These are phyloP conservation scores for Paxillus involutus DNA, from an alignment of 768 basidiomycete species.

Conservation along the genomic window DNA sequence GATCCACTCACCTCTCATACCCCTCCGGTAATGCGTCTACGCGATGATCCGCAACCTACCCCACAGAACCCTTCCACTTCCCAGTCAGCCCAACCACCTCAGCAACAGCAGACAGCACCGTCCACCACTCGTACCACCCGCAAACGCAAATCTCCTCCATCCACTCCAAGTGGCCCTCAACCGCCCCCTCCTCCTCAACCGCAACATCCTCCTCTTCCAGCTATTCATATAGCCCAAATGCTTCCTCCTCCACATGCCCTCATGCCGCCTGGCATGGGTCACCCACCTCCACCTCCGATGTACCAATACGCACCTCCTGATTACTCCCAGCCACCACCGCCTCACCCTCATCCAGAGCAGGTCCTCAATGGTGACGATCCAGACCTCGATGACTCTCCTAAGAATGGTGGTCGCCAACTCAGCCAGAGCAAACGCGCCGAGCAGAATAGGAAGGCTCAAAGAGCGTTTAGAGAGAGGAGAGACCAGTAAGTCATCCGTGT, in stretches of 20 bases:
- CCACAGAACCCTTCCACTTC: slow-evolving; percentile 14
- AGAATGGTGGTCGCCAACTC: slow-evolving; percentile 50
- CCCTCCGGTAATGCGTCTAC: slow-evolving; percentile 52
- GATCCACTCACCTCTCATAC: slow-evolving; percentile 17
- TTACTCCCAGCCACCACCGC: slow-evolving; percentile 28
- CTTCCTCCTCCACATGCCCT: slow-evolving; percentile 55
- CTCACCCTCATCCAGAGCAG: slow-evolving; percentile 22
- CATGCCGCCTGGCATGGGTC: slow-evolving; percentile 40
- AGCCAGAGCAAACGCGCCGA: slow-evolving; percentile 87
- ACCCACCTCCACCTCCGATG: slow-evolving; percentile 24
- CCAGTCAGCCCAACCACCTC: slow-evolving; percentile 12
- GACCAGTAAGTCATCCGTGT: slow-evolving; percentile 63
- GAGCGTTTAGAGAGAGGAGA: slow-evolving; percentile 86
- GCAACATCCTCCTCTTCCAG: slow-evolving; percentile 32
- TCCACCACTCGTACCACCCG: slow-evolving; percentile 36
- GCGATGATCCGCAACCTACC: slow-evolving; percentile 47
- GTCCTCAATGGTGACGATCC: slow-evolving; percentile 19
- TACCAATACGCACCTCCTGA: slow-evolving; percentile 37
- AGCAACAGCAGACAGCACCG: slow-evolving; percentile 4
- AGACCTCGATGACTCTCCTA: slow-evolving; percentile 5
- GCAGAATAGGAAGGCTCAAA: slow-evolving; percentile 92
- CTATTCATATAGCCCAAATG: slow-evolving; percentile 49
- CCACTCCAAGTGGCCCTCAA: slow-evolving; percentile 20
- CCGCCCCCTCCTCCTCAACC: slow-evolving; percentile 24
- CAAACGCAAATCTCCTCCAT: slow-evolving; percentile 71